Conservation (phyloP, 768 basidiomycete genomes). For the Asterophora parasitica region DNA sequence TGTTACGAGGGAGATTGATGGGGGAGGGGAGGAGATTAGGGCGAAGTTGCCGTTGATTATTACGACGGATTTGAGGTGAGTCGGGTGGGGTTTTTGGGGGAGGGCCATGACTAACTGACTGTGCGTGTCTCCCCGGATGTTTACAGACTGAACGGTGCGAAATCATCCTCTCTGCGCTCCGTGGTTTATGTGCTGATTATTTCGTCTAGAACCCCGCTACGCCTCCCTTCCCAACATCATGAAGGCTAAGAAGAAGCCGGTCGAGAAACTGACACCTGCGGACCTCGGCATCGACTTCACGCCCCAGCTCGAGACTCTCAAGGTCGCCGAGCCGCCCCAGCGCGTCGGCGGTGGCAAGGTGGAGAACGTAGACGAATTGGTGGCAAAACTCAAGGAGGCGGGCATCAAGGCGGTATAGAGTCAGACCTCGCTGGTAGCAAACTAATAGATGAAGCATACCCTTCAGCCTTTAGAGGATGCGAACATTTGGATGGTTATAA, state of each 20-base stretch:
- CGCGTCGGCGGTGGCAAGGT: conserved; percentile 94
- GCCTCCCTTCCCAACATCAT: conserved; percentile 97
- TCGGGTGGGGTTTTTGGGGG: conserved; percentile 3
- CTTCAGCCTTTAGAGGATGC: neutral
- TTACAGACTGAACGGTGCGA: conserved; percentile 66
- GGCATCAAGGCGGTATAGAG: conserved; percentile 47
- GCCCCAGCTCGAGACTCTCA: conserved; percentile 79
- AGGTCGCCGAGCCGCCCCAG: conserved; percentile 85
- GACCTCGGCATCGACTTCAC: conserved; percentile 84
- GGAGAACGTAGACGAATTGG: conserved; percentile 81
- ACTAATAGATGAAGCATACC: neutral
- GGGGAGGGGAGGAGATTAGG: conserved; percentile 80
- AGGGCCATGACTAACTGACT: neutral
- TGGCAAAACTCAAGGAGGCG: conserved; percentile 85
- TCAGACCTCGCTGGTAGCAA: neutral
- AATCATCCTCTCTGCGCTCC: neutral
- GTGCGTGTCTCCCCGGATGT: neutral
- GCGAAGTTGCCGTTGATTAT: conserved; percentile 80
- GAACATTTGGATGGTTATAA: too few species aligned
- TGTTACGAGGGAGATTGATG: conserved; percentile 93
- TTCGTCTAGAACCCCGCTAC: conserved; percentile 79
- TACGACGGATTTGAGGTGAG: conserved; percentile 90
- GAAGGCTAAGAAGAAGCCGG: conserved; percentile 99
- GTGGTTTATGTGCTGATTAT: conserved; percentile 1
- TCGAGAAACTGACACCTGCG: conserved; percentile 74